These are phyloP conservation scores for Talaromyces borbonicus DNA, from an alignment of 495 filamentous ascomycete species.

Conservation along the genomic window DNA sequence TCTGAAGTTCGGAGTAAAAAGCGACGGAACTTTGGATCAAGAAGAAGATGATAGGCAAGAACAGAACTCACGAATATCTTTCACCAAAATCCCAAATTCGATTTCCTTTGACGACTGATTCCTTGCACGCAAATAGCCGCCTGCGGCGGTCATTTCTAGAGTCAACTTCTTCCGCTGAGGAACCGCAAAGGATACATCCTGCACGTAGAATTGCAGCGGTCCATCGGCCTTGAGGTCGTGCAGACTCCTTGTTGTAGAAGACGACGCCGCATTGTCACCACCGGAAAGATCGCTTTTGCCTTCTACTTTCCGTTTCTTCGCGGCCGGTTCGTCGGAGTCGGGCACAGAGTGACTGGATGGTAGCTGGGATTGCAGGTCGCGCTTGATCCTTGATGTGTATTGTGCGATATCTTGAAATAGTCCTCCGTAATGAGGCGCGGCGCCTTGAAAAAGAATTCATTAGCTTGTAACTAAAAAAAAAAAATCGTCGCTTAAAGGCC, in stretches of 20 bases:
- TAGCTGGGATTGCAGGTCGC: slow-evolving; percentile 18
- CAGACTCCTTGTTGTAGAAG: slow-evolving; percentile 25
- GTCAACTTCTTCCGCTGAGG: slow-evolving; percentile 90
- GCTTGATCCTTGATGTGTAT: slow-evolving; percentile 36
- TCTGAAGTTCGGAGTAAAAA: too few relatives aligned
- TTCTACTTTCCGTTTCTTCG: slow-evolving; percentile 50
- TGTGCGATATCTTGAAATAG: slow-evolving; percentile 41
- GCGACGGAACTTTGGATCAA: not conserved
- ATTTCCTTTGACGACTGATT: slow-evolving; percentile 53
- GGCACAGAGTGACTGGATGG: slow-evolving; percentile 15
- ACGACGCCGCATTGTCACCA: slow-evolving; percentile 28
- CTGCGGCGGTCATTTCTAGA: slow-evolving; percentile 54
- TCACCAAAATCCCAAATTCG: slow-evolving; percentile 60
- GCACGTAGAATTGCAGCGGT: slow-evolving; percentile 42
- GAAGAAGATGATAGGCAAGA: not conserved
- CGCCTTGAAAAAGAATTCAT: slow-evolving; percentile 15
- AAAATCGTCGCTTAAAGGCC: not conserved
- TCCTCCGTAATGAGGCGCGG: slow-evolving; percentile 28
- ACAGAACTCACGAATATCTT: slow-evolving; percentile 56
- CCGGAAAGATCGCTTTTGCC: slow-evolving; percentile 1
- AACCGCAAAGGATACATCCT: slow-evolving; percentile 65
- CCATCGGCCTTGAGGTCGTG: slow-evolving; percentile 32
- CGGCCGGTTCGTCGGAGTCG: slow-evolving; percentile 26
- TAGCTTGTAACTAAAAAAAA: slow-evolving; percentile 6
- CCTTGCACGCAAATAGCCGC: slow-evolving; percentile 54